Conservation (phyloP, 2,329 filamentous ascomycete genomes). For the Neofusicoccum laricinum region DNA sequence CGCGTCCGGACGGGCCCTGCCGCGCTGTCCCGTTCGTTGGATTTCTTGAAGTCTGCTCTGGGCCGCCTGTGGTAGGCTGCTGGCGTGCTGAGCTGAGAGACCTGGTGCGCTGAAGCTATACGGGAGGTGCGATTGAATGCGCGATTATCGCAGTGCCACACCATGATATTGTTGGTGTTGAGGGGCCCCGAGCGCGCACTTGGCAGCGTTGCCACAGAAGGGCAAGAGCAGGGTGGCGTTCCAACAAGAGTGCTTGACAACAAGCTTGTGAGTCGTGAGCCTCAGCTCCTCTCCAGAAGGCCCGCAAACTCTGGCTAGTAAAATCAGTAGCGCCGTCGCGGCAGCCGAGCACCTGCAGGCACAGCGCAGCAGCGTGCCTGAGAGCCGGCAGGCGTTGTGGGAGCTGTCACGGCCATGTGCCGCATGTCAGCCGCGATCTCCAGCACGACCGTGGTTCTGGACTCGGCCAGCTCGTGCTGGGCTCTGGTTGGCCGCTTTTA, state of each 20-base stretch:
- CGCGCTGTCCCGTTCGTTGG: background rate
- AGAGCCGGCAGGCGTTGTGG: background rate
- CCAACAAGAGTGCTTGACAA: background rate
- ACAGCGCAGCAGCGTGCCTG: background rate
- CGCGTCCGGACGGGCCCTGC: background rate
- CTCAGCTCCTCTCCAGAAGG: background rate
- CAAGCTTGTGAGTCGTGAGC: background rate
- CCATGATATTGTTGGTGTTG: background rate
- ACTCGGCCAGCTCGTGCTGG: slow-evolving; percentile 1
- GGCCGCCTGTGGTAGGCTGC: background rate
- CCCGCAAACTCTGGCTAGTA: background rate
- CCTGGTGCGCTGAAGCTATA: background rate
- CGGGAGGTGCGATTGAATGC: background rate
- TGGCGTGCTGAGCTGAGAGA: background rate
- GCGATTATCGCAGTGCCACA: background rate
- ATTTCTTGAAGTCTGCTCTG: background rate
- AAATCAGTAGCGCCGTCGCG: background rate
- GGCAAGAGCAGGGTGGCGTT: background rate
- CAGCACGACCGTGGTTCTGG: slow-evolving; percentile 1
- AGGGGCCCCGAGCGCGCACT: background rate
- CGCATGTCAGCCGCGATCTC: background rate
- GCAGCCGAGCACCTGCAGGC: background rate
- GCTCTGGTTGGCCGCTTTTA: background rate
- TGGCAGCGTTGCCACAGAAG: background rate
- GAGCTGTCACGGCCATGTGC: background rate